A percentile compares a stretch with the other conserved stretches of the same genome.
These are phyloP conservation scores for Wickerhamomyces sp. DNA, from an alignment of 1,139 yeast genomes.

Conservation along the genomic window DNA sequence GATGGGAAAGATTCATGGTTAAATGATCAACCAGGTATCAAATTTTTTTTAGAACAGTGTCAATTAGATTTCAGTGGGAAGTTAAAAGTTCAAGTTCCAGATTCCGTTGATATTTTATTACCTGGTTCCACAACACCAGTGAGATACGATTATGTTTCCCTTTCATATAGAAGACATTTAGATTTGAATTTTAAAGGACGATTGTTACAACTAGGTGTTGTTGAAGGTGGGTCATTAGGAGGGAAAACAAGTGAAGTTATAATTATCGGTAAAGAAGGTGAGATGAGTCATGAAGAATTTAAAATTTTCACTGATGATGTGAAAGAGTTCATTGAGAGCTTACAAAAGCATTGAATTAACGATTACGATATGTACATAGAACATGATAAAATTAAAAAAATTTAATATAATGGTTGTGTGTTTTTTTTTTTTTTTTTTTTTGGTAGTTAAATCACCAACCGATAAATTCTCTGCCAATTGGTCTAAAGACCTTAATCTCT, in stretches of 20 bases:
- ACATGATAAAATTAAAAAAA: too few relatives aligned
- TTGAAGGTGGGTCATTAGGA: slow-evolving; percentile 55
- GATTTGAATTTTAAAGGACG: slow-evolving; percentile 35
- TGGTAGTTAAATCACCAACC: slow-evolving; percentile 61
- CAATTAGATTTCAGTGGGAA: slow-evolving; percentile 36
- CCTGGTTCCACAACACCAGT: slow-evolving; percentile 30
- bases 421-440: too few relatives aligned
- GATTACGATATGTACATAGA: neutral
- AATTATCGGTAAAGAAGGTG: slow-evolving; percentile 36
- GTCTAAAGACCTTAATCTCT: slow-evolving; percentile 71
- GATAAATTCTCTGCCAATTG: slow-evolving; percentile 55
- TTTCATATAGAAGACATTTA: slow-evolving; percentile 39
- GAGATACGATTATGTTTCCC: slow-evolving; percentile 40
- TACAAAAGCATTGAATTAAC: slow-evolving; percentile 1
- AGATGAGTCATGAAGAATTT: slow-evolving; percentile 22
- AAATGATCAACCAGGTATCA: slow-evolving; percentile 44
- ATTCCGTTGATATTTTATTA: slow-evolving; percentile 32
- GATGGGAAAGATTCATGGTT: slow-evolving; percentile 29
- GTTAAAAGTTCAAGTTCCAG: slow-evolving; percentile 32
- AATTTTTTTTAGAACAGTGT: slow-evolving; percentile 35
- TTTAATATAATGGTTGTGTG: too few relatives aligned
- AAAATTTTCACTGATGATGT: slow-evolving; percentile 25
- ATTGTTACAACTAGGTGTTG: slow-evolving; percentile 40
- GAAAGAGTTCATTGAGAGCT: slow-evolving; percentile 17
- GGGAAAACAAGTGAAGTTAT: slow-evolving; percentile 46